Base-by-base conservation (phyloP, 345 rosid genomes). In the Salix dunnii region DNA sequence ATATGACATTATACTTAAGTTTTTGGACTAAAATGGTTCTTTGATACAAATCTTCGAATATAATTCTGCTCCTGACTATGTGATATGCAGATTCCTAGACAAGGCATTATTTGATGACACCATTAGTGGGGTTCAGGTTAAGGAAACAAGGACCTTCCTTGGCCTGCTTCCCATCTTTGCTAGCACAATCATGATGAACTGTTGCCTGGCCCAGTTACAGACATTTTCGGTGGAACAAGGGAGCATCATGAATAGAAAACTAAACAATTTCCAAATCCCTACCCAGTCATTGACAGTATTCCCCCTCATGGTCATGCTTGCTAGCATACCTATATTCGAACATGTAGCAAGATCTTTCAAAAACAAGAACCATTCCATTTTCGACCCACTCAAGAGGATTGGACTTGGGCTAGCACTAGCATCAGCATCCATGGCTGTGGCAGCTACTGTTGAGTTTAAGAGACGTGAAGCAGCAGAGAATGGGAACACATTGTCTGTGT, bases 141-240 rank as follows among this genome's bases (percentile, higher is more conserved):
- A 87, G 46, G 91, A 90, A 85, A 79, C 89, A 76, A 85, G 75
- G 82, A 78, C 83, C 18, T 86, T 90, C 82, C 64, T 87, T 6
- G 86, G 89, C 51, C 84, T 91, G 31, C 75, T 76, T 69, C 96
- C 96, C 14, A 87, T 90, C 31, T 91, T 88, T 40, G 85, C 25
- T 2, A 80, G 89, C 88, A 88, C 92, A n/a, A 88, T 91, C 79
- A 68, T 85, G 85, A 86, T 85, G 92, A 90, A 81, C 76, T 85
- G 90, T 49, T 90, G 91, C 81, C 66, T 88, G 5, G 92, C 94
- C 30, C 91, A 88, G 71, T 81, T 91, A 6, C 77, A 72, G 46
- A 91, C 93, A 51, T 88, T 88, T 79, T 85, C 94, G 8, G 88
- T 88, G 43, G 78, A 84, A 72, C 94, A 88, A 85, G 92, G 90